These are phyloP conservation scores for Heracleum sosnowskyi DNA, from an alignment of 129 eudicot genomes.

Conservation along the genomic window DNA sequence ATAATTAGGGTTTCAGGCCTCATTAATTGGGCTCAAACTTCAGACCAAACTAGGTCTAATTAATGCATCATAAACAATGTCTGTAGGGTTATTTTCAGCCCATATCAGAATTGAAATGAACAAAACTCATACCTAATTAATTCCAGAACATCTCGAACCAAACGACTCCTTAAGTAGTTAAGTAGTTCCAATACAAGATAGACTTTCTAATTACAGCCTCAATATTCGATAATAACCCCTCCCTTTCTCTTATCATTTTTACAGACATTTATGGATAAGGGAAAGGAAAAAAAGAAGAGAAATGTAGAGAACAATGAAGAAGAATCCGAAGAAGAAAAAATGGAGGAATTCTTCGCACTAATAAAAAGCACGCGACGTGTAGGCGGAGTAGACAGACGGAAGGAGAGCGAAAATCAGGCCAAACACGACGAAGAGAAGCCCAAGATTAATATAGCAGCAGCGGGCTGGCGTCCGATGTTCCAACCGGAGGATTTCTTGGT, in stretches of 20 bases:
- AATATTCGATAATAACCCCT: background rate
- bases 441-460: background rate
- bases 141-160: too few relatives aligned
- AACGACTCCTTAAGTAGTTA: too few relatives aligned
- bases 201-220: background rate
- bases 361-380: constrained; percentile 20
- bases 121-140: too few relatives aligned
- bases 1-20: too few relatives aligned
- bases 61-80: too few relatives aligned
- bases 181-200: background rate
- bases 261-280: constrained; percentile 11
- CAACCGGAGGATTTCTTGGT: constrained; percentile 25
- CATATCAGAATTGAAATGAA: too few relatives aligned
- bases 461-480: constrained; percentile 25
- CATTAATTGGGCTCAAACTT: too few relatives aligned
- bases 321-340: constrained; percentile 21
- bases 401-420: background rate
- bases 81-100: too few relatives aligned
- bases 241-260: background rate
- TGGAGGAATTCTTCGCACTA: constrained; percentile 33
- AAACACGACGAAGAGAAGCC: background rate
- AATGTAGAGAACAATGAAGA: constrained; percentile 12
- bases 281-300: constrained; percentile 17
- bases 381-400: background rate
- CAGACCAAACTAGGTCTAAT: too few relatives aligned